Evolutionary conservation across 1,284 basidiomycete genomes (phyloP).

Genomic region (Mycosarcoma maydis): DNA sequence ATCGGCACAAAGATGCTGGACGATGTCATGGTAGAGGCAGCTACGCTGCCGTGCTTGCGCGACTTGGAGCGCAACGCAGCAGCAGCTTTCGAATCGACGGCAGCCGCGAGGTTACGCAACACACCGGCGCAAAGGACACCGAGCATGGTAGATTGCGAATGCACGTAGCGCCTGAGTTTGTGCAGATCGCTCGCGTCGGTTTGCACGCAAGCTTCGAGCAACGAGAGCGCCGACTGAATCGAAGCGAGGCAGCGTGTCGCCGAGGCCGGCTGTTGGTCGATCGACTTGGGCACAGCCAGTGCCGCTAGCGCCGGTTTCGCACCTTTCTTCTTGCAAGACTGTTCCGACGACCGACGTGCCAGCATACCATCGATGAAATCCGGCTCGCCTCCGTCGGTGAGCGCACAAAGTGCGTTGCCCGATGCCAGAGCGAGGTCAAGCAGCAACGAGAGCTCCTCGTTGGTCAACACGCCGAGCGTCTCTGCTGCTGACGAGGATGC

Average conservation of each 20-base stretch:
- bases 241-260: slow-evolving; percentile 30
- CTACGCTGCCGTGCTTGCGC: slow-evolving; percentile 9
- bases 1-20: slow-evolving; percentile 29
- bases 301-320: neutral
- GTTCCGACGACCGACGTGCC: slow-evolving; percentile 9
- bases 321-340: slow-evolving; percentile 36
- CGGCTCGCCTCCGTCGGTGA: slow-evolving; percentile 51
- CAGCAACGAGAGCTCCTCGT: slow-evolving; percentile 44
- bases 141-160: slow-evolving; percentile 48
- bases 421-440: slow-evolving; percentile 43
- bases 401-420: slow-evolving; percentile 48
- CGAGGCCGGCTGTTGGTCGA: slow-evolving; percentile 28
- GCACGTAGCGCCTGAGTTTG: slow-evolving; percentile 43
- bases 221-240: slow-evolving; percentile 31
- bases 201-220: slow-evolving; percentile 42
- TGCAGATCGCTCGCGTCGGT: slow-evolving; percentile 27
- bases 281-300: slow-evolving; percentile 14
- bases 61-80: slow-evolving; percentile 8
- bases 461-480: slow-evolving; percentile 19
- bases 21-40: slow-evolving; percentile 11
- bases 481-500: slow-evolving; percentile 16
- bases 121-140: slow-evolving; percentile 41
- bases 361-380: slow-evolving; percentile 46
- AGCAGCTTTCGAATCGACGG: slow-evolving; percentile 23
- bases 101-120: slow-evolving; percentile 42